These are phyloP conservation scores for Balakata baccata DNA, from an alignment of 345 rosid species.

Conservation along the genomic window DNA sequence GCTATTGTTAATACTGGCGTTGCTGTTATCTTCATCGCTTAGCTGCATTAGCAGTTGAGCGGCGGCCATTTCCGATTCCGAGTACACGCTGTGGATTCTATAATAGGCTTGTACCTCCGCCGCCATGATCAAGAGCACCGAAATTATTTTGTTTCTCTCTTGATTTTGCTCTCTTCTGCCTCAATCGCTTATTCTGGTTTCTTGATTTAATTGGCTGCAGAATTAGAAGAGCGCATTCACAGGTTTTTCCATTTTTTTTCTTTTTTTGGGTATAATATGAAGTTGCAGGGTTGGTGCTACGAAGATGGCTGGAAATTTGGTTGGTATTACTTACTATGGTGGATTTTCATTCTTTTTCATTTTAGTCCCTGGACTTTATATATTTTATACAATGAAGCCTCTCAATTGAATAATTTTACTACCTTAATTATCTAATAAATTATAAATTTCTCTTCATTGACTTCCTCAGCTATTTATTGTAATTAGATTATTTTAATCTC, in stretches of 20 bases:
- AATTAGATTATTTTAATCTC: too few relatives aligned
- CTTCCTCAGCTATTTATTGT: too few relatives aligned
- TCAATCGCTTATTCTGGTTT: too few relatives aligned
- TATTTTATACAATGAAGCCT: too few relatives aligned
- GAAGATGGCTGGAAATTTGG: slow-evolving; percentile 23
- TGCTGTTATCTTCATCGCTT: slow-evolving; percentile 39
- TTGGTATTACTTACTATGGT: neutral
- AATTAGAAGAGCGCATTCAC: slow-evolving; percentile 15
- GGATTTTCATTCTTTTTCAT: neutral
- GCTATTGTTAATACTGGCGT: neutral
- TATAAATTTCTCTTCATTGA: too few relatives aligned
- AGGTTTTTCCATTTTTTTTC: neutral
- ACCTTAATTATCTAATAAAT: too few relatives aligned
- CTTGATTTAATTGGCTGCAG: too few relatives aligned
- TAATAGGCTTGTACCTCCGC: neutral
- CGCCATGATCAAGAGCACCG: neutral
- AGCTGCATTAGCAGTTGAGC: slow-evolving; percentile 42
- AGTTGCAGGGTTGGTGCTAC: slow-evolving; percentile 26
- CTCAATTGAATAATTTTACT: too few relatives aligned
- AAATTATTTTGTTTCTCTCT: too few relatives aligned
- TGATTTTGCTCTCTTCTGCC: too few relatives aligned
- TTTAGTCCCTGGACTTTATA: too few relatives aligned
- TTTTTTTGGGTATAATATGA: slow-evolving; percentile 8
- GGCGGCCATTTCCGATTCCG: slow-evolving; percentile 36
- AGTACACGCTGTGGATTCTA: neutral